Percentiles rank a stretch among this genome's conserved stretches.
phyloP scores from a whole-genome alignment of 306 rosid species.

The Castanea crenata region DNA sequence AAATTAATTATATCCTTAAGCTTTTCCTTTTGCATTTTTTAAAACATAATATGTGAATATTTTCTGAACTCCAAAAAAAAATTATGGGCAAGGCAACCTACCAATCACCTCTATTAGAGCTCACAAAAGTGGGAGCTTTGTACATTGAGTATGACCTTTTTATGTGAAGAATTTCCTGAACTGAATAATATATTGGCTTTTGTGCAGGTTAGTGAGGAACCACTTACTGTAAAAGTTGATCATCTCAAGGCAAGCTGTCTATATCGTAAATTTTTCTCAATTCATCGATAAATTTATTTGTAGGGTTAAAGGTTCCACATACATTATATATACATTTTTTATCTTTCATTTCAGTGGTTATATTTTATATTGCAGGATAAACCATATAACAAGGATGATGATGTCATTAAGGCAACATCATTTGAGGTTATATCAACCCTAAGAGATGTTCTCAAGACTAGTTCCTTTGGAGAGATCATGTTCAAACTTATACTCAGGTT shows the following conservation, averaged over 20 bases:
- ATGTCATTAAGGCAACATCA: constrained; percentile 89
- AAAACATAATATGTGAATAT: neutral
- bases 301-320: neutral
- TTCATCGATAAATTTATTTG: neutral
- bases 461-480: constrained; percentile 99
- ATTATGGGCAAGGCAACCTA: too few species aligned
- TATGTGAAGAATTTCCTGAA: neutral
- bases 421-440: constrained; percentile 95
- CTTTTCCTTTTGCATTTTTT: neutral
- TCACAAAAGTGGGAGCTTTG: too few species aligned
- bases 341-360: constrained; percentile 9
- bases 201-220: constrained; percentile 83
- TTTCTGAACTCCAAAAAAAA: neutral
- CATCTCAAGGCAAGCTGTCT: constrained; percentile 80
- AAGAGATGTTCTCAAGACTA: constrained; percentile 93
- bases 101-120: too few species aligned
- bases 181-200: constrained; percentile 13
- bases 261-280: constrained; percentile 9
- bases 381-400: constrained; percentile 90
- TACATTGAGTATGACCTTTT: too few species aligned
- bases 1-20: neutral
- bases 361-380: constrained; percentile 62
- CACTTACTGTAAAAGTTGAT: constrained; percentile 97
- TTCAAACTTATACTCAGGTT: constrained; percentile 94
- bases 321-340: neutral